Conservation (phyloP, 2,329 filamentous ascomycete genomes). For the Curvularia sp. region DNA sequence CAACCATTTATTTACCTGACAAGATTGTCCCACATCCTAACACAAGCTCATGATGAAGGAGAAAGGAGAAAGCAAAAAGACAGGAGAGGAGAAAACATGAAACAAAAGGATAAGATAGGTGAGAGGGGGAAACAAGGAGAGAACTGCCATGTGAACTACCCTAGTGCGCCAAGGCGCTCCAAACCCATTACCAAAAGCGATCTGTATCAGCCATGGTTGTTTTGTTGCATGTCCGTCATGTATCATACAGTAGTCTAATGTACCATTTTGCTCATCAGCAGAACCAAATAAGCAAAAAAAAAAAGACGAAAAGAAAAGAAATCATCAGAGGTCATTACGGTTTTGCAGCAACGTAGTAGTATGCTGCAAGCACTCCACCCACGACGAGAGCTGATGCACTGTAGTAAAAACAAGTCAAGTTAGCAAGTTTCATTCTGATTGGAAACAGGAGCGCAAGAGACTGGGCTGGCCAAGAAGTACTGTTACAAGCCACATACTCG, state of each 20-base stretch:
- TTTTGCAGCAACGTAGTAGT: constrained; percentile 16
- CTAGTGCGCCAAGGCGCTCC: background rate
- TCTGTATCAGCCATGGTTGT: background rate
- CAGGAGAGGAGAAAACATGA: background rate
- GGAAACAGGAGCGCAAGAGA: background rate
- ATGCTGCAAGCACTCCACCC: constrained; percentile 18
- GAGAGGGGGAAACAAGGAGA: background rate
- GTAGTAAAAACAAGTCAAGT: background rate
- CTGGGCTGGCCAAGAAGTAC: background rate
- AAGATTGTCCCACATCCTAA: background rate
- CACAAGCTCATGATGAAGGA: background rate
- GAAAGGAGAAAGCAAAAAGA: background rate
- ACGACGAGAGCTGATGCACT: constrained; percentile 21
- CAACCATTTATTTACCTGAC: background rate
- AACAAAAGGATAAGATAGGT: background rate
- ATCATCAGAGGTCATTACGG: constrained; percentile 1
- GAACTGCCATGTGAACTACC: background rate
- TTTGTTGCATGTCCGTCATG: background rate
- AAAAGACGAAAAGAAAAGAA: background rate
- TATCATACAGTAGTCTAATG: background rate
- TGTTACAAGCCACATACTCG: background rate
- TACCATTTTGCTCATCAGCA: background rate
- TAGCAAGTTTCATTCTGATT: background rate
- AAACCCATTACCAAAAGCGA: background rate
- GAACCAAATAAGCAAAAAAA: background rate